Evolutionary conservation across 345 rosid species (phyloP), one percentile per base, ranked within the genome.

Genomic region (Eucalyptus viminalis): DNA sequence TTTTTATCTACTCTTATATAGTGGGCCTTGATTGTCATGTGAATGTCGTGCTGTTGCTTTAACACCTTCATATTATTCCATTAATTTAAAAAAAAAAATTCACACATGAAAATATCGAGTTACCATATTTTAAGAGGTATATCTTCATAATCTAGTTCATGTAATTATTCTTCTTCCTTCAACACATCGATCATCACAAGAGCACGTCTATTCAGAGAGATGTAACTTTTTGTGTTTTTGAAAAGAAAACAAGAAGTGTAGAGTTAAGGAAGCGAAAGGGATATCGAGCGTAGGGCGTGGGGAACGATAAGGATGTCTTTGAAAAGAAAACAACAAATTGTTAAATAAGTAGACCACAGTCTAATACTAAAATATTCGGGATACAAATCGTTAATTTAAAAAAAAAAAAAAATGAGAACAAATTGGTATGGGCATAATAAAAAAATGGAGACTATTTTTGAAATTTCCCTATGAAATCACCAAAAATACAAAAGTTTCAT

Each of bases 221-320:
- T 8, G 12, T 9, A 17, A 69, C 14, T 69, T 69, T 1, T 9
- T 14, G 7, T 69, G 44, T 34, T 40, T 53, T 53, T 53, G 9
- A 53, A 53, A 53, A 53, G 56, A 53, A 53, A 53, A 53, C 0
- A 53, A 53, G 10, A 53, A 53, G 56, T 53, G 56, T 10, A 53
- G 10, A 19, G 56, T 19, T 2, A 19, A 53, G 24, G 56, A 10
- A 53, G 22, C 6, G 4, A 29, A 22, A 29, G 62, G 62, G 62
- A 27, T 0, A 29, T 13, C 31, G 17, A 60, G 24, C 24, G 24
- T 53, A 3, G 24, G 22, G n/a, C 15, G 31, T 27, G 29, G 15
- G n/a, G 0, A 62, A 62, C 1, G 17, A 0, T 62, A 13, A 13
- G 8, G 2, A 4, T 29, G n/a, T 27, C 15, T 62, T 62, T 29